These are phyloP conservation scores for Xylaria sp. DNA, from an alignment of 2,329 filamentous ascomycete genomes.

Conservation along the genomic window DNA sequence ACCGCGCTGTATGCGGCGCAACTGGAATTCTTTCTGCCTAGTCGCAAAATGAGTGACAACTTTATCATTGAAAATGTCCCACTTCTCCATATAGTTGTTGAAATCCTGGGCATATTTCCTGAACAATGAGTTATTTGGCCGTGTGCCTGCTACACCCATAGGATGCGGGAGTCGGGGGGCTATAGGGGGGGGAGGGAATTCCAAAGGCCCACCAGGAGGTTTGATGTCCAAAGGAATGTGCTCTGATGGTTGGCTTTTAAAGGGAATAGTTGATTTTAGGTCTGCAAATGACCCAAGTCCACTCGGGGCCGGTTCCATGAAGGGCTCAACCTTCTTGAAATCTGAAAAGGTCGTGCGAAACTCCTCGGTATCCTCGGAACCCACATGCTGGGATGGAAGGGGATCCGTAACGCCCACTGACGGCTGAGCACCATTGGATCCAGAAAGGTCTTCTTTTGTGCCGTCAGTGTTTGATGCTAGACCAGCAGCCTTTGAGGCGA, in stretches of 20 bases:
- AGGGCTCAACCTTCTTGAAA: slow-evolving; percentile 66
- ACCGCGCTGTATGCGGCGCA: slow-evolving; percentile 55
- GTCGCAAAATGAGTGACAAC: slow-evolving; percentile 67
- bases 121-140: slow-evolving; percentile 57
- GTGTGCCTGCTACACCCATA: slow-evolving; percentile 56
- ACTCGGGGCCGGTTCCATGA: slow-evolving; percentile 55
- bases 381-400: slow-evolving; percentile 53
- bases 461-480: slow-evolving; percentile 39
- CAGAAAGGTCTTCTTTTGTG: slow-evolving; percentile 40
- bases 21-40: slow-evolving; percentile 57
- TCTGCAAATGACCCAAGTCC: slow-evolving; percentile 66
- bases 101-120: slow-evolving; percentile 65
- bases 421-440: slow-evolving; percentile 36
- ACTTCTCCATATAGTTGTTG: slow-evolving; percentile 63
- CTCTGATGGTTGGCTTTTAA: slow-evolving; percentile 62
- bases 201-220: slow-evolving; percentile 51
- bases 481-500: slow-evolving; percentile 37
- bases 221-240: slow-evolving; percentile 52
- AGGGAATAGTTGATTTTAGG: slow-evolving; percentile 66
- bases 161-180: slow-evolving; percentile 60
- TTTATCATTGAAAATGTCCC: slow-evolving; percentile 61
- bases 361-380: slow-evolving; percentile 67
- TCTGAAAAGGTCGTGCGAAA: slow-evolving; percentile 65
- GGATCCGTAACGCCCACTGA: slow-evolving; percentile 32
- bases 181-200: slow-evolving; percentile 60